Evolutionary conservation across 2,329 filamentous ascomycete genomes (phyloP).

Genomic region (Phaeosphaeriaceae sp.): DNA sequence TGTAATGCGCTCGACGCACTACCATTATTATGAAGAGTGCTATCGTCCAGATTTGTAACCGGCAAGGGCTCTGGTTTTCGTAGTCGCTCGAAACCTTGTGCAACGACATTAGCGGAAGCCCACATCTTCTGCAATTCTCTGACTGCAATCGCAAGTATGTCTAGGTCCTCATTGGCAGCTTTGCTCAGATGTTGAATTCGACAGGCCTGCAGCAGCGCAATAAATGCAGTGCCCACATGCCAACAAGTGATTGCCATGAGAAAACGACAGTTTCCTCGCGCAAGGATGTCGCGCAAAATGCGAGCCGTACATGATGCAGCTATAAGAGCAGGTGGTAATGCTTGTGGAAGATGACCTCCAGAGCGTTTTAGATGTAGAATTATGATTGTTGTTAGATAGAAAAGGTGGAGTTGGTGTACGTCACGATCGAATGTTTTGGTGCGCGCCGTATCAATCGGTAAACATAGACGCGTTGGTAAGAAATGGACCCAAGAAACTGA

Average conservation of each 20-base stretch:
- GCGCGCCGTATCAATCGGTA: slow-evolving; percentile 21
- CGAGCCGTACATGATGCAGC: slow-evolving; percentile 30
- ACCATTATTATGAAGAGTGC: no score
- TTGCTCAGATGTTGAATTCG: slow-evolving; percentile 23
- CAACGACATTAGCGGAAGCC: slow-evolving; percentile 30
- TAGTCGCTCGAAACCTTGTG: slow-evolving; percentile 26
- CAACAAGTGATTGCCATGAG: slow-evolving; percentile 34
- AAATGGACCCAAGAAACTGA: slow-evolving; percentile 24
- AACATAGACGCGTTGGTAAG: slow-evolving; percentile 15
- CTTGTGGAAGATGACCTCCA: slow-evolving; percentile 28
- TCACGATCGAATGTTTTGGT: slow-evolving; percentile 26
- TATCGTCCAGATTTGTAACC: neutral
- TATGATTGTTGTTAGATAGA: slow-evolving; percentile 31
- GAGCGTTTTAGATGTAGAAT: slow-evolving; percentile 29
- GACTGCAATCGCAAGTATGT: slow-evolving; percentile 21
- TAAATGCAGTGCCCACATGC: slow-evolving; percentile 31
- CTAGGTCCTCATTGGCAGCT: slow-evolving; percentile 25
- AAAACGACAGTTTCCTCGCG: slow-evolving; percentile 28
- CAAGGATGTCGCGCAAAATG: slow-evolving; percentile 27
- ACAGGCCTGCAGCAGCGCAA: slow-evolving; percentile 28
- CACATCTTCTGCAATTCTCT: slow-evolving; percentile 32
- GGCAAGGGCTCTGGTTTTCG: slow-evolving; percentile 10
- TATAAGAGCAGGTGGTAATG: slow-evolving; percentile 27
- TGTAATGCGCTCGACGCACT: neutral
- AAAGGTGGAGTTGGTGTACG: slow-evolving; percentile 30